Percentiles rank a stretch among this genome's conserved stretches.
Conservation (phyloP, 148 eudicot genomes). For the Spergularia bocconei region DNA sequence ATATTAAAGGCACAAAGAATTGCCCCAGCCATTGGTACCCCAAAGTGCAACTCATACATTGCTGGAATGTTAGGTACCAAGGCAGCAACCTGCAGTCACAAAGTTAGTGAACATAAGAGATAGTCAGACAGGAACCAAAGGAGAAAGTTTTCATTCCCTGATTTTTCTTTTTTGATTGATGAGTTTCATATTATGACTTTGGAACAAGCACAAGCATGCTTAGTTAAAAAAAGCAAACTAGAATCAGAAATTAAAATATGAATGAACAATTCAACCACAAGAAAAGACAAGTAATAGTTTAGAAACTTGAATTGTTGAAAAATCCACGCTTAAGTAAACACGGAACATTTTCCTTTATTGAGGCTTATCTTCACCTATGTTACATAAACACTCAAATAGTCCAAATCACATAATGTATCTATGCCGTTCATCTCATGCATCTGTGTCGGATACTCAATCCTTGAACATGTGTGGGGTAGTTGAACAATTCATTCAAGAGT, state of each 20-base stretch:
- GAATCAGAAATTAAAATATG: neutral
- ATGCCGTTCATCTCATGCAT: neutral
- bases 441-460: neutral
- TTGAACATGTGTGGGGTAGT: neutral
- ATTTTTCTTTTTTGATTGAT: too few species aligned
- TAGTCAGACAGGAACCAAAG: neutral
- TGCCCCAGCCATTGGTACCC: conserved; percentile 82
- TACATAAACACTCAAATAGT: neutral
- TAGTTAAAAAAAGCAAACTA: neutral
- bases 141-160: too few species aligned
- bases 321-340: neutral
- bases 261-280: neutral
- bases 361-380: neutral
- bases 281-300: neutral
- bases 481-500: neutral
- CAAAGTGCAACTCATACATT: conserved; percentile 74
- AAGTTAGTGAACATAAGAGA: neutral
- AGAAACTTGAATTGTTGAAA: neutral
- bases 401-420: neutral
- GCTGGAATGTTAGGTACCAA: conserved; percentile 75
- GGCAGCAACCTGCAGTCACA: conserved; percentile 52
- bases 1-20: conserved; percentile 62
- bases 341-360: neutral
- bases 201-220: neutral
- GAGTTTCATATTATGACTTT: too few species aligned